phyloP scores from a whole-genome alignment of 2,329 filamentous ascomycete genomes.

The Diatrype stigma region DNA sequence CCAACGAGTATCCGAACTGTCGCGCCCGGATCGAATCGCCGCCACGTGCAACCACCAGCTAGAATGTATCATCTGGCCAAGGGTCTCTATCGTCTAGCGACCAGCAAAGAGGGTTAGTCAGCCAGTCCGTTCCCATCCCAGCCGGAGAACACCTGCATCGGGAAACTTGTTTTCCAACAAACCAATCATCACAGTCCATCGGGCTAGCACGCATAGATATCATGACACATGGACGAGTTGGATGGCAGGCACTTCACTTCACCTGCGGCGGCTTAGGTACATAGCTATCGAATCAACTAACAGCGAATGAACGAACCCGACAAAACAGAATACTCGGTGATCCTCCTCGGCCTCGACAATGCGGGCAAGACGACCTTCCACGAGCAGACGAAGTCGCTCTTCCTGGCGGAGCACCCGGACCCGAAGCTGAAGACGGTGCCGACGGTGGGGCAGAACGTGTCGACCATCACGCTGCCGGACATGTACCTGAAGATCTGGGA shows the following conservation, averaged over 20 bases:
- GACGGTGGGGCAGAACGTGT: slow-evolving; percentile 95
- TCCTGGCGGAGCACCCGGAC: slow-evolving; percentile 57
- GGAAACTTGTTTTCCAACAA: not conserved
- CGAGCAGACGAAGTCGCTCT: slow-evolving; percentile 90
- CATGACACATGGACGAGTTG: too few species aligned
- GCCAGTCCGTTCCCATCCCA: not conserved
- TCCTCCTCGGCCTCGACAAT: slow-evolving; percentile 95
- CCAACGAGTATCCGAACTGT: not conserved
- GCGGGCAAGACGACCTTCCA: slow-evolving; percentile 98
- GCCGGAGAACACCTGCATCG: too few species aligned
- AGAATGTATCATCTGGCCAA: slow-evolving; percentile 99
- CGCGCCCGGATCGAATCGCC: not conserved
- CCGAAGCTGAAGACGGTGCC: slow-evolving; percentile 83
- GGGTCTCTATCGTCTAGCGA: slow-evolving; percentile 89
- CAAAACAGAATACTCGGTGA: slow-evolving; percentile 82
- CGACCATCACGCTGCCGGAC: slow-evolving; percentile 82
- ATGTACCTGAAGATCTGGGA: slow-evolving; percentile 99
- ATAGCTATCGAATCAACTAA: too few species aligned
- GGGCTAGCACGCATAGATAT: too few species aligned
- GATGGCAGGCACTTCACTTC: too few species aligned
- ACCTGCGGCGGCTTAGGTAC: too few species aligned
- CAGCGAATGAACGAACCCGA: not conserved
- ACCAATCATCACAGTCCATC: too few species aligned
- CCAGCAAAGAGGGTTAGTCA: slow-evolving; percentile 83
- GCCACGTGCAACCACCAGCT: slow-evolving; percentile 6